Evolutionary conservation across 148 eudicot genomes (phyloP), one percentile per base, ranked within the genome.

Genomic region (Linanthus parryae): DNA sequence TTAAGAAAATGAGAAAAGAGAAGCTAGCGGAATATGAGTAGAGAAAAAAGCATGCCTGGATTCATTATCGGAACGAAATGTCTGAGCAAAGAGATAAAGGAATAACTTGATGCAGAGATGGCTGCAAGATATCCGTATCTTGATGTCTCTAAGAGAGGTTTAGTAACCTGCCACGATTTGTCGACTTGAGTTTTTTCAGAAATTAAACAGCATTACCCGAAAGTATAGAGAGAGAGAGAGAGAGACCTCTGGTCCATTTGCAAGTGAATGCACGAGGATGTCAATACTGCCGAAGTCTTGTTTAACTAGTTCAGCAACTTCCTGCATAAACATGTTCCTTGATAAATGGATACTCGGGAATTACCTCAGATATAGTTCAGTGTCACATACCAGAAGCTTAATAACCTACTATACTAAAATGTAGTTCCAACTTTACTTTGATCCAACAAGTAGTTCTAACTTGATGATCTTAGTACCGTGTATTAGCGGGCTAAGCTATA

Each of bases 61-160:
- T 92, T 92, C 91, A 92, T 92, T 74, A 92, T 84, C 38, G 99
- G 99, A 64, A 78, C 63, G 66, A 92, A 92, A 73, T 87, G 94
- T 63, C 69, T 70, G 59, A 92, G 94, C 61, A 92, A 65, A 61
- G 99, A 92, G 10, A 88, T 70, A 57, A 77, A 92, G 9, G 99
- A 92, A 61, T 92, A 92, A 59, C 99, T 92, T 22, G 99, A 92
- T 35, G 99, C 99, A 44, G 99, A 92, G 40, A 92, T 57, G 23
- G 99, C 99, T 11, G 99, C 89, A 58, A 92, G 82, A 58, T 92
- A 92, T 35, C 99, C 99, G 35, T 87, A 5, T 64, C 99, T 80
- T 27, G 99, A 92, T 56, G 99, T 88, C 76, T 88, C 99, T 30
- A 79, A 68, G 7, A 92, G 79, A 69, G 90, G 95, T 68, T 92